Evolutionary conservation across 345 rosid species (phyloP), one percentile per base, ranked within the genome.

Genomic region (Pistacia atlantica): DNA sequence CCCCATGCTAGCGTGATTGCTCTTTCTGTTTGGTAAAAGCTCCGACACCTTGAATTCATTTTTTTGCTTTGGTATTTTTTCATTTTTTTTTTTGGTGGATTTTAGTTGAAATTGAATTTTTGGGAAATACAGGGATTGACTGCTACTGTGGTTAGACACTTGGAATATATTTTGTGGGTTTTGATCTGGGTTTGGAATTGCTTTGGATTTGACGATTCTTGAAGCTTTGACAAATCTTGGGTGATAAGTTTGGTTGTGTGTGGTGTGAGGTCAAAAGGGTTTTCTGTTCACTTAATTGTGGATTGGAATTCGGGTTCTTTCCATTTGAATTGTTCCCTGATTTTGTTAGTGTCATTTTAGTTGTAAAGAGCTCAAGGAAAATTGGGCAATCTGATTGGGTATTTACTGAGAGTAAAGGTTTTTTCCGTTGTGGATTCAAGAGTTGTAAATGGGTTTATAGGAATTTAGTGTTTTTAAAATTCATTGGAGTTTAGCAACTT

Each of bases 361-460:
- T 16, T 49, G 71, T 35, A 55, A 74, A 58, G 60, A 33, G 33
- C 37, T 59, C 58, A 12, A 25, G 18, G 35, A 58, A 65, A 61
- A 25, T 67, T 48, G 46, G 68, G 2, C 17, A 14, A 37, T 70
- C 57, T 52, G 65, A 69, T 48, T 64, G 13, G 71, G 14, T 57
- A 1, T 78, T 45, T 16, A 37, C 54, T 38, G 54, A 28, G 12
- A 64, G 31, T 33, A 48, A 54, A 25, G 61, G 73, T 14, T 7
- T 67, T n/a, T 52, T 62, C 38, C 49, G 59, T 38, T 56, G 42
- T 78, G 60, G 68, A 75, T 71, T 71, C 64, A 37, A 57, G 46
- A 22, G 48, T 62, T 69, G 48, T 63, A 65, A 71, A 52, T 75
- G 74, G 77, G 77, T 58, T 77, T 65, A 22, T 63, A 67, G 64